Conservation (phyloP, 352 stramenopile species). For the Globisporangium paddicum region DNA sequence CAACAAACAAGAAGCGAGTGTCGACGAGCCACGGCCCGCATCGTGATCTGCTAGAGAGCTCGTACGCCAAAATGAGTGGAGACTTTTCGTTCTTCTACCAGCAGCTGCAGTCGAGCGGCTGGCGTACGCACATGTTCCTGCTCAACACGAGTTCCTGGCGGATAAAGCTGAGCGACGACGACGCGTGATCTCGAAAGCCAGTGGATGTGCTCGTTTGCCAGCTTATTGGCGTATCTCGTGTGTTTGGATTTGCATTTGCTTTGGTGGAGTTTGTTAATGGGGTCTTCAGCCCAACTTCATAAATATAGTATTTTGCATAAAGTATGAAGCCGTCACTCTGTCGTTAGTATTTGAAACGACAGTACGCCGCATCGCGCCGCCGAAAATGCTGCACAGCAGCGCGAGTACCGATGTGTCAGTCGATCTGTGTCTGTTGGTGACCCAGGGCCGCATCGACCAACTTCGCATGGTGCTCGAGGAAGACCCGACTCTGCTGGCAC, state of each 20-base stretch:
- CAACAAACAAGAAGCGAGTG: conserved; percentile 10
- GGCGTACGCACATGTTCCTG: conserved; percentile 71
- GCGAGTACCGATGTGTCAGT: background rate
- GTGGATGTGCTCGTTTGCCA: background rate
- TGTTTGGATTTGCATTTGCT: background rate
- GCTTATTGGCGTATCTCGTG: background rate
- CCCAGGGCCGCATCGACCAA: conserved; percentile 26
- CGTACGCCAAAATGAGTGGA: conserved; percentile 38
- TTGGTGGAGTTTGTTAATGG: too few relatives aligned
- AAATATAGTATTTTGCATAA: too few relatives aligned
- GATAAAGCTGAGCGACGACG: conserved; percentile 46
- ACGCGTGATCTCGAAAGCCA: conserved; percentile 18
- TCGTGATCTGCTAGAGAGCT: conserved; percentile 32
- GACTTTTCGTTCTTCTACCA: conserved; percentile 68
- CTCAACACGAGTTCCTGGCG: conserved; percentile 61
- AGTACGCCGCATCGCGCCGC: too few relatives aligned
- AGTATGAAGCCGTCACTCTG: too few relatives aligned
- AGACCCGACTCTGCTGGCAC: conserved; percentile 28
- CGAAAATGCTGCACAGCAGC: background rate
- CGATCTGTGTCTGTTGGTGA: conserved; percentile 59
- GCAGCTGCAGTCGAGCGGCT: conserved; percentile 53
- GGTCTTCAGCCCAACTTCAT: too few relatives aligned
- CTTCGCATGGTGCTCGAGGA: conserved; percentile 30
- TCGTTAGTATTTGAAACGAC: background rate
- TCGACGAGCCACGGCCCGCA: background rate